Evolutionary conservation across 345 rosid genomes (phyloP), one percentile per base, ranked within the genome.

Genomic region (Eucalyptus sp.): DNA sequence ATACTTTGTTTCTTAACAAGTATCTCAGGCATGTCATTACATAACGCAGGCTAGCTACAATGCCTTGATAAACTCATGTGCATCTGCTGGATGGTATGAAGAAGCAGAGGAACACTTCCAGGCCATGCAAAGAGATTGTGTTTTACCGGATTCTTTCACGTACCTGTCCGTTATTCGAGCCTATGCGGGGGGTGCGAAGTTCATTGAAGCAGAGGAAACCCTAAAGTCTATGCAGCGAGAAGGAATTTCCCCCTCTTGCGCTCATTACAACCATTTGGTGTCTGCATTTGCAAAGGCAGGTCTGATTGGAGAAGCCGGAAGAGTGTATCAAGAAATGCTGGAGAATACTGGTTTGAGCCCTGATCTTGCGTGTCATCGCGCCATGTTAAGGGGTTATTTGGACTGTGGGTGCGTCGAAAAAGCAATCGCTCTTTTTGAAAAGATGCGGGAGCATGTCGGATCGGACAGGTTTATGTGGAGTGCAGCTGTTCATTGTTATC

Each of bases 41-140:
- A 41, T 50, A 88, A 60, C 90, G 94, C 97, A 97, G 97, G 91
- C 93, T 83, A 93, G 97, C 96, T 96, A 95, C 94, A 95, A 95
- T 90, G 94, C 95, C 91, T 92, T 96, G 94, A 92, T 92, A 68
- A 93, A 93, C 25, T 87, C 91, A 50, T 96, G 93, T 88, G 95
- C 96, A 52, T 58, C 79, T n/a, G 89, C 84, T 13, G 94, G 95
- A 89, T 94, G 92, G 41, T 88, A 90, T 89, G 43, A 49, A 60
- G 93, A 97, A 91, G 97, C 92, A 86, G 89, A 94, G 90, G 89
- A 93, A 87, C 95, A 94, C 91, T 62, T 97, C 88, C 88, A 87
- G 86, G 93, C 93, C 88, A 95, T 97, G 99, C 93, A 90, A 89
- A 93, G 90, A 88, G 92, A 92, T 87, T 94, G 97, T 81, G 90